Evolutionary conservation across 805 yeast species (phyloP).

Genomic region (Metschnikowia henanensis): DNA sequence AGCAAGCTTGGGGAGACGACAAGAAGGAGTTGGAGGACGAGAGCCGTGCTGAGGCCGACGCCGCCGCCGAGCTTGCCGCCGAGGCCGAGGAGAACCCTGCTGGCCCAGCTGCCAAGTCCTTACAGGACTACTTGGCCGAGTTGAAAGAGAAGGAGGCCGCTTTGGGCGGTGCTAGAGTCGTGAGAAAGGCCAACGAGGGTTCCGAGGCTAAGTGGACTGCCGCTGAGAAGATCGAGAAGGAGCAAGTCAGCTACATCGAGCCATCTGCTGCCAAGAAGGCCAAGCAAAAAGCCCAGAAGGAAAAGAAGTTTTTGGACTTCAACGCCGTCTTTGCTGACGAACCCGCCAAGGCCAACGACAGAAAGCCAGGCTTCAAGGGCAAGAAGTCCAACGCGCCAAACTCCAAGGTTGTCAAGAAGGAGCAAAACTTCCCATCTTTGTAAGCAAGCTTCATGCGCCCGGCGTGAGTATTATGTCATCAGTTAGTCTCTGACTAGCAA

Average conservation of each 20-base stretch:
- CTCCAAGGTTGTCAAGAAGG: slow-evolving; percentile 42
- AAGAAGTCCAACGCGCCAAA: slow-evolving; percentile 28
- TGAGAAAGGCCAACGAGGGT: slow-evolving; percentile 59
- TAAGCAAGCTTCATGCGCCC: slow-evolving; percentile 14
- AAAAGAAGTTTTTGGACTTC: slow-evolving; percentile 75
- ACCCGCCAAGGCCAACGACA: slow-evolving; percentile 24
- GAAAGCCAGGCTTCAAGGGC: slow-evolving; percentile 21
- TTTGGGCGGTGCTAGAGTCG: slow-evolving; percentile 34
- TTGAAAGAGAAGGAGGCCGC: slow-evolving; percentile 45
- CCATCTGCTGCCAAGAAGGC: slow-evolving; percentile 65
- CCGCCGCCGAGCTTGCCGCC: slow-evolving; percentile 38
- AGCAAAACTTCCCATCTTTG: slow-evolving; percentile 75
- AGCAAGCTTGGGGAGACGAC: slow-evolving; percentile 88
- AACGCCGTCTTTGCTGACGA: slow-evolving; percentile 71
- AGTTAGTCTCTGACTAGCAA: background rate
- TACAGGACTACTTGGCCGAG: slow-evolving; percentile 85
- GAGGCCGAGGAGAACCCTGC: slow-evolving; percentile 46
- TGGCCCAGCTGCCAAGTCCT: slow-evolving; percentile 61
- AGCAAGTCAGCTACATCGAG: slow-evolving; percentile 49
- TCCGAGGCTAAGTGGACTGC: slow-evolving; percentile 51
- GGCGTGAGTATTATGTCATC: slow-evolving; percentile 1
- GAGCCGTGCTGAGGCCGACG: slow-evolving; percentile 46
- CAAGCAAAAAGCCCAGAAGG: slow-evolving; percentile 76
- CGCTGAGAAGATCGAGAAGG: slow-evolving; percentile 65
- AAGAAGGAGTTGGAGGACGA: slow-evolving; percentile 67